Evolutionary conservation across 1,284 basidiomycete genomes (phyloP).

Genomic region (Ceraceosorus bombacis): DNA sequence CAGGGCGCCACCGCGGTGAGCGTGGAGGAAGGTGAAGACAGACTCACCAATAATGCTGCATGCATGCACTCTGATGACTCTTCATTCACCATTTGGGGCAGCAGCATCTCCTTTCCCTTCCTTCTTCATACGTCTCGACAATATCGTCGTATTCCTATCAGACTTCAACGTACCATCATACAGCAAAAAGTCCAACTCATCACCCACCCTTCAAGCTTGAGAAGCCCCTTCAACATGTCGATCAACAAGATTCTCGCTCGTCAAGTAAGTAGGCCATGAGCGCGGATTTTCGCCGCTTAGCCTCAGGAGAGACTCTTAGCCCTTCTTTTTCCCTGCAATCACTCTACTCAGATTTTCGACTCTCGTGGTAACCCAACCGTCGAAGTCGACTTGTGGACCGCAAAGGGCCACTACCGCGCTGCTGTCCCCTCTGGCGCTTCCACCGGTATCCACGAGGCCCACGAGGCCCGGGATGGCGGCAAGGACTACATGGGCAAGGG

Average conservation of each 20-base stretch:
- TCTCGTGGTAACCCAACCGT: conserved; percentile 49
- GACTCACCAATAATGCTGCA: too few relatives aligned
- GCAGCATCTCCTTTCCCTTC: too few relatives aligned
- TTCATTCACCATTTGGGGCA: too few relatives aligned
- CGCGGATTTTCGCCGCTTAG: background rate
- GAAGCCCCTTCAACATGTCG: conserved; percentile 10
- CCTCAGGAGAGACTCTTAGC: background rate
- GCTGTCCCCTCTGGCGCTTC: conserved; percentile 97
- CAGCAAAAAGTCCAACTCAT: too few relatives aligned
- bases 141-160: too few relatives aligned
- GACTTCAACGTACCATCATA: too few relatives aligned
- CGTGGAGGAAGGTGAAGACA: too few relatives aligned
- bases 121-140: too few relatives aligned
- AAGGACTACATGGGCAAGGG: conserved; percentile 87
- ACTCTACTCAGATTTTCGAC: conserved; percentile 17
- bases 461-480: conserved; percentile 96
- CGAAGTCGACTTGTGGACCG: conserved; percentile 46
- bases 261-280: conserved; percentile 7
- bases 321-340: background rate
- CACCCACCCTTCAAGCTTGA: too few relatives aligned
- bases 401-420: conserved; percentile 71
- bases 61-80: too few relatives aligned
- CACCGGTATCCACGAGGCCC: conserved; percentile 95
- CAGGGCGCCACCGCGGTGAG: too few relatives aligned
- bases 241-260: conserved; percentile 19